phyloP scores from a whole-genome alignment of 192 early-diverging fungal species.

The Coemansia sp. region DNA sequence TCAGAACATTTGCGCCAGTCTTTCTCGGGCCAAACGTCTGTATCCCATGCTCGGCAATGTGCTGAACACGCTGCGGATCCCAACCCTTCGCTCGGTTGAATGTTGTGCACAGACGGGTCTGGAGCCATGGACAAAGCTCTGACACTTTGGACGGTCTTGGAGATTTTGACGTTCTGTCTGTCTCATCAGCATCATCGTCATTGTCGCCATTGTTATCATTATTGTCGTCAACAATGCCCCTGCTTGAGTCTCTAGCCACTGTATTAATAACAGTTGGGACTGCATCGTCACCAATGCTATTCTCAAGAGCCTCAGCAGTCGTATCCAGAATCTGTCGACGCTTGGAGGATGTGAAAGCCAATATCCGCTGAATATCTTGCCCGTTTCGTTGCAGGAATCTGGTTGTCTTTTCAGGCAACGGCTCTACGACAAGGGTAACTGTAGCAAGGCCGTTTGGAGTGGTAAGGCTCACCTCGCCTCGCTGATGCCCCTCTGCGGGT shows the following conservation, averaged over 20 bases:
- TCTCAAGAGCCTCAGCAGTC: slow-evolving; percentile 31
- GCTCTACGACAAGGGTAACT: slow-evolving; percentile 44
- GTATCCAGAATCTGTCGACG: slow-evolving; percentile 29
- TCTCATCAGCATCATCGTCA: background rate
- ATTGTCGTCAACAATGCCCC: background rate
- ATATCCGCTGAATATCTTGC: slow-evolving; percentile 40
- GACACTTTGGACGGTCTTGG: slow-evolving; percentile 42
- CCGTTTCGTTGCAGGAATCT: slow-evolving; percentile 42
- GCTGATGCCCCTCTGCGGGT: slow-evolving; percentile 21
- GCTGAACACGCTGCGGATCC: slow-evolving; percentile 50
- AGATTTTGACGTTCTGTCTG: background rate
- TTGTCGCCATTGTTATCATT: slow-evolving; percentile 27
- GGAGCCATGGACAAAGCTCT: slow-evolving; percentile 51
- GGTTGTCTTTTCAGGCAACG: slow-evolving; percentile 42
- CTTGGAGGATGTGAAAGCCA: slow-evolving; percentile 31
- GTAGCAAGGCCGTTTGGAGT: slow-evolving; percentile 50
- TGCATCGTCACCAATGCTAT: slow-evolving; percentile 6
- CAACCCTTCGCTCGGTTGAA: slow-evolving; percentile 48
- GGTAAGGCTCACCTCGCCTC: slow-evolving; percentile 45
- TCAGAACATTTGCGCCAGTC: slow-evolving; percentile 45
- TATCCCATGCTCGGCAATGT: slow-evolving; percentile 21
- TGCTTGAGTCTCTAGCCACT: background rate
- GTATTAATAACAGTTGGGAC: slow-evolving; percentile 9
- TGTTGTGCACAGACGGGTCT: slow-evolving; percentile 25
- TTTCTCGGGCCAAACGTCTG: slow-evolving; percentile 42